These are phyloP conservation scores for Phialocephala subalpina DNA, from an alignment of 2,329 filamentous ascomycete species.

Conservation along the genomic window DNA sequence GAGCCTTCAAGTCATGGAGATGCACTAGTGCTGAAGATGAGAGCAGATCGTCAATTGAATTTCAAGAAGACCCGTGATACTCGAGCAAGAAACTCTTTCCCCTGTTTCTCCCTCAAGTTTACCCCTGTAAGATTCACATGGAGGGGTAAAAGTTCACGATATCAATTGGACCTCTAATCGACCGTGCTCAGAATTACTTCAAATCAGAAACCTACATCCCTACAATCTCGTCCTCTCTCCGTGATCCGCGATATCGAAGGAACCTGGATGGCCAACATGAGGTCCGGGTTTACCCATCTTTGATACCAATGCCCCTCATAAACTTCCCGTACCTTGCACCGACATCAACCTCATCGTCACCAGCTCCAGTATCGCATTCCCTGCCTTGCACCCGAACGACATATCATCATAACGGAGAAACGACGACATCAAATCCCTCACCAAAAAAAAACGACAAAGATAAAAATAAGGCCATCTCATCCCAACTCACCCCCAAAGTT, in stretches of 20 bases:
- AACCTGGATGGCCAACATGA: not conserved
- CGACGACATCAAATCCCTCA: not conserved
- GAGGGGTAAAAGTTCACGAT: slow-evolving; percentile 8
- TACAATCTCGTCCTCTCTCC: not conserved
- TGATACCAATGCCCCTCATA: not conserved
- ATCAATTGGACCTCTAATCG: not conserved
- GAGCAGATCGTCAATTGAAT: not conserved
- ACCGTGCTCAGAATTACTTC: slow-evolving; percentile 1
- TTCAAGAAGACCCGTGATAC: not conserved
- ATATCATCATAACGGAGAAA: not conserved
- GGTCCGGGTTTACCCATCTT: not conserved
- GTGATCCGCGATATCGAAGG: not conserved
- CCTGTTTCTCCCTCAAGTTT: not conserved
- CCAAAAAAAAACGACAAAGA: slow-evolving; percentile 7
- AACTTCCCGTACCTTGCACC: slow-evolving; percentile 16
- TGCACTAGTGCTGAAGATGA: not conserved
- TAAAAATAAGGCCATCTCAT: slow-evolving; percentile 13
- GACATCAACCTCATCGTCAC: not conserved
- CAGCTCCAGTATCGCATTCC: not conserved
- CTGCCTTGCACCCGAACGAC: not conserved
- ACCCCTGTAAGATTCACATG: slow-evolving; percentile 7
- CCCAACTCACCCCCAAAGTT: not conserved
- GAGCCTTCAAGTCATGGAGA: not conserved
- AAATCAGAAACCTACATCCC: slow-evolving; percentile 19
- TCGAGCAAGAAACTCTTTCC: not conserved